Percentiles rank a stretch among this genome's conserved stretches.
These are phyloP conservation scores for Volvox carteri DNA, from an alignment of 163 green algal species.

Conservation along the genomic window DNA sequence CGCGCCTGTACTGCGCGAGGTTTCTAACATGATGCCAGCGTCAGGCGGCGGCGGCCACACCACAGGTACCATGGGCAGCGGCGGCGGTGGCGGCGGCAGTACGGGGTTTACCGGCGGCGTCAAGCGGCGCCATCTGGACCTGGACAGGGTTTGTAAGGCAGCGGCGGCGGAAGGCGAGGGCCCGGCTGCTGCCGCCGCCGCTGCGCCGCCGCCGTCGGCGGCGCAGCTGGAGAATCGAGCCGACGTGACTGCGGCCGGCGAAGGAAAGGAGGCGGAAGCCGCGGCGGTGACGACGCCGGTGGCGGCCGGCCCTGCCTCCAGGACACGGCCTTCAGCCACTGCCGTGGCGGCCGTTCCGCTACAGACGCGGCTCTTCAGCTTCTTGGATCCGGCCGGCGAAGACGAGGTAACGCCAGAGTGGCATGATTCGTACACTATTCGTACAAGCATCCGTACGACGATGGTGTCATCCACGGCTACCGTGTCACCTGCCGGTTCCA, in stretches of 20 bases:
- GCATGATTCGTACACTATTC: too few relatives aligned
- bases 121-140: background rate
- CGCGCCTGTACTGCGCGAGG: background rate
- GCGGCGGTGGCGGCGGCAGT: background rate
- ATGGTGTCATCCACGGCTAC: too few relatives aligned
- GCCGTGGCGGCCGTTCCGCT: background rate
- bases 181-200: background rate
- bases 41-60: background rate
- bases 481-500: too few relatives aligned
- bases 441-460: too few relatives aligned
- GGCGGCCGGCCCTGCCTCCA: too few relatives aligned
- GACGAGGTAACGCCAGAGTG: constrained; percentile 32
- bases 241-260: background rate
- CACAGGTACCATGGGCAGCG: background rate
- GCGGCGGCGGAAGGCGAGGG: background rate
- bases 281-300: background rate
- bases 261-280: background rate
- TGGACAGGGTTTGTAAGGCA: background rate
- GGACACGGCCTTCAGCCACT: background rate
- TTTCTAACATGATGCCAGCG: background rate
- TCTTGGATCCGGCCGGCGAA: constrained; percentile 33
- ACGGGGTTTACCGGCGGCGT: background rate
- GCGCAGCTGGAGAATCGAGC: background rate
- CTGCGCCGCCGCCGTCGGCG: background rate
- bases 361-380: constrained; percentile 41